Conservation (phyloP, 306 rosid genomes). For the Glycine tomentella region DNA sequence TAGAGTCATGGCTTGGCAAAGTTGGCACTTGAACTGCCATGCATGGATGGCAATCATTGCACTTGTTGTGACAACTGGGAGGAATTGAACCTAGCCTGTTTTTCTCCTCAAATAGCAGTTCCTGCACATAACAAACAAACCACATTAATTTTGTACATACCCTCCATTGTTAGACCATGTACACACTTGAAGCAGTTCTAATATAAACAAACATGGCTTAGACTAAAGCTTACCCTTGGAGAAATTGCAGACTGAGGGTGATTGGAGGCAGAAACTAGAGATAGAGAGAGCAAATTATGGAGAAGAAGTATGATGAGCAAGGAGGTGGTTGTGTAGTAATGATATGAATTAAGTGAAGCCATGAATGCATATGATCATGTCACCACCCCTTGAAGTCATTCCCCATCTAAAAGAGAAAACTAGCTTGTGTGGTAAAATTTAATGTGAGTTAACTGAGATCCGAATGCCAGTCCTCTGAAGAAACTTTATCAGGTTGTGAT, state of each 20-base stretch:
- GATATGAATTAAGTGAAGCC: constrained; percentile 52
- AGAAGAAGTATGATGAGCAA: constrained; percentile 53
- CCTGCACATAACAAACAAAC: constrained; percentile 53
- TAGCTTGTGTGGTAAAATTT: constrained; percentile 21
- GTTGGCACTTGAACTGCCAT: constrained; percentile 91
- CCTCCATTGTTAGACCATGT: background rate
- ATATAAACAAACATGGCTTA: background rate
- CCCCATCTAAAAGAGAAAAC: constrained; percentile 37
- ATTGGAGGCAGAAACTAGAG: constrained; percentile 51
- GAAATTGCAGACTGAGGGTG: constrained; percentile 50
- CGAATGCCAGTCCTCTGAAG: constrained; percentile 42
- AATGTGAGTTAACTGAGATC: constrained; percentile 51
- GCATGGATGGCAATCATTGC: constrained; percentile 95
- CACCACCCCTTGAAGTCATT: constrained; percentile 50
- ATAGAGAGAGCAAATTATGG: constrained; percentile 44
- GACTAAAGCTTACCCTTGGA: constrained; percentile 55
- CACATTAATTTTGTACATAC: background rate
- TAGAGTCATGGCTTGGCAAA: constrained; percentile 53
- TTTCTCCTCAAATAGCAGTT: constrained; percentile 66
- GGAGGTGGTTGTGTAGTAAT: constrained; percentile 41
- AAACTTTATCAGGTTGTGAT: no score
- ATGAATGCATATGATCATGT: constrained; percentile 49
- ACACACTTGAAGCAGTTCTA: background rate
- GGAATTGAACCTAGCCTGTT: constrained; percentile 89
- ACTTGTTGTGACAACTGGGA: constrained; percentile 97